Evolutionary conservation across 2,329 filamentous ascomycete species (phyloP), one percentile per base, ranked within the genome.

Genomic region (Neopestalotiopsis rosae): DNA sequence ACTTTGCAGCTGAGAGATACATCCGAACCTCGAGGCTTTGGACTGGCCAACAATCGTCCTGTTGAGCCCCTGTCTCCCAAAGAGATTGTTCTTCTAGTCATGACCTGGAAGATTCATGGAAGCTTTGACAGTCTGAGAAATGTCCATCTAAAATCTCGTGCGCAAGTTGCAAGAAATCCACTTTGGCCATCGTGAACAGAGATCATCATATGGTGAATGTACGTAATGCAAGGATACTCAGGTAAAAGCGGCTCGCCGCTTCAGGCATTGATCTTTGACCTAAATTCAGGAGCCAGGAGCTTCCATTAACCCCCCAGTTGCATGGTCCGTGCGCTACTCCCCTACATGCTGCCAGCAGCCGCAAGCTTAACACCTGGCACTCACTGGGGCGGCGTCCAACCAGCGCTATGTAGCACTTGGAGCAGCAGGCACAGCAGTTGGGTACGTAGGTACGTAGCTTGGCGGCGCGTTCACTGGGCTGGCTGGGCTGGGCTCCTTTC

Each of bases 401-500:
- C 57, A 30, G 57, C 57, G 13, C 24, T 30, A 1, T 2, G 24
- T 14, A n/a, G 14, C n/a, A 49, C 45, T 49, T 6, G 14, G 17
- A n/a, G 13, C 42, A 49, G 42, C 17, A 17, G 6, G 42, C 42
- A 49, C 42, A 49, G 45, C 45, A 52, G 6, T 9, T 52, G 10
- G 34, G 34, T 38, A 38, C 34, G 34, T 38, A 38, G 34, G 34
- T 38, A 38, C 13, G 57, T 20, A 14, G 28, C 32, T 40, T 62
- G 59, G 59, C 32, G n/a, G 30, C 32, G 59, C 30, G 32, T 34
- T 28, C 24, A 28, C 24, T 28, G 24, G 24, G 24, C 24, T 28
- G 24, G 24, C 24, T 40, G 34, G 59, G 34, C 34, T 38, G 70
- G 73, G 68, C 70, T 72, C 67, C 73, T 71, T 77, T 77, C 45